A percentile compares a stretch with the other conserved stretches of the same genome.
phyloP scores from a whole-genome alignment of 306 rosid genomes.

The Parietaria judaica region DNA sequence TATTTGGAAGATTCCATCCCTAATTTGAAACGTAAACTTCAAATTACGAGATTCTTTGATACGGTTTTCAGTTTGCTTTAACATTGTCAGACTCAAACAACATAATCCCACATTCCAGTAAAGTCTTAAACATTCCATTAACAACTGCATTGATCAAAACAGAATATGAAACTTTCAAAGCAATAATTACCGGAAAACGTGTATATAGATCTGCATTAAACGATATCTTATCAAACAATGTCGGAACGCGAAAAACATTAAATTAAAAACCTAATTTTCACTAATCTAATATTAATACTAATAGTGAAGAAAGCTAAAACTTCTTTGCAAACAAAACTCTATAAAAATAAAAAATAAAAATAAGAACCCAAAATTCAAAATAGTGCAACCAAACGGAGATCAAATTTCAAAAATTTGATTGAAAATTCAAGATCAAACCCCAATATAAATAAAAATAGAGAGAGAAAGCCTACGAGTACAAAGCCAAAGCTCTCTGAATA shows the following conservation, averaged over 20 bases:
- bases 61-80: not conserved
- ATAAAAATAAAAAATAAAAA: not conserved
- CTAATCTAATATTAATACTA: not conserved
- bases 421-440: conserved; percentile 4
- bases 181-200: no score
- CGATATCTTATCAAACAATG: conserved; percentile 1
- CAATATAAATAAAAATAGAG: not conserved
- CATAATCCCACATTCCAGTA: no score
- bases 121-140: no score
- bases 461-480: conserved; percentile 62
- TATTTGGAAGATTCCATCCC: not conserved
- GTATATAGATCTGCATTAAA: not conserved
- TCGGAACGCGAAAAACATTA: not conserved
- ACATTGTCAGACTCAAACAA: not conserved
- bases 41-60: not conserved
- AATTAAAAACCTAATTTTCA: not conserved
- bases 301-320: not conserved
- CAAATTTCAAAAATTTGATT: not conserved
- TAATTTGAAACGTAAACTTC: not conserved
- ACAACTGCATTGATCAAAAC: no score
- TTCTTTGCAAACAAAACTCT: not conserved
- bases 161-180: no score
- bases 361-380: not conserved
- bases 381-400: not conserved
- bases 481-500: conserved; percentile 78